Evolutionary conservation across 345 rosid species (phyloP).

Genomic region (Eucalyptus regnans): DNA sequence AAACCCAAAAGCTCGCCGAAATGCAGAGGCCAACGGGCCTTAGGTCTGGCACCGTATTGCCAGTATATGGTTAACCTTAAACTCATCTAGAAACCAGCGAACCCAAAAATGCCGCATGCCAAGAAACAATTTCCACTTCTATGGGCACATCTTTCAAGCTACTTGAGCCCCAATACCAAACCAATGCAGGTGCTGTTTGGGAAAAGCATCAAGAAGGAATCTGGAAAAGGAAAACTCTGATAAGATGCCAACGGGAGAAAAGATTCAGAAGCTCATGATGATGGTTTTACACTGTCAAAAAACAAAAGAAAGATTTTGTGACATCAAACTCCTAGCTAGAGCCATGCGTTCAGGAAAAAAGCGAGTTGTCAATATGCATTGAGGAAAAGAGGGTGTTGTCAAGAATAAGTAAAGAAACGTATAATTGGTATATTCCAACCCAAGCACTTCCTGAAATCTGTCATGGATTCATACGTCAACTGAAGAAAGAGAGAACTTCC

Average conservation of each 20-base stretch:
- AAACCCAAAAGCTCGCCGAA: background rate
- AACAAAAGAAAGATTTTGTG: background rate
- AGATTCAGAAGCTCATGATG: background rate
- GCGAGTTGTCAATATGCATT: background rate
- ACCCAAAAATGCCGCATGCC: background rate
- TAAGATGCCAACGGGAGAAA: background rate
- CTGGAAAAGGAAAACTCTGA: background rate
- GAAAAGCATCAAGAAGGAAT: background rate
- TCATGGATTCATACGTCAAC: background rate
- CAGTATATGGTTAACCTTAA: background rate
- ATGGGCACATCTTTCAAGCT: background rate
- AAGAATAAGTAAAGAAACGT: background rate
- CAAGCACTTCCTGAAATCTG: background rate
- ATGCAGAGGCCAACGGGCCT: background rate
- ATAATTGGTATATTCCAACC: background rate
- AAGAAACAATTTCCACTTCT: background rate
- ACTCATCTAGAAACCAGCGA: background rate
- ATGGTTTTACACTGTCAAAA: background rate
- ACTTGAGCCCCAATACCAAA: background rate
- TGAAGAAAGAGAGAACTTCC: background rate
- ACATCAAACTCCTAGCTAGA: background rate
- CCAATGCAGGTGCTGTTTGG: background rate
- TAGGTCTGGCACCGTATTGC: background rate
- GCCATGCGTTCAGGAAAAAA: background rate
- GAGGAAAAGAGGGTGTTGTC: background rate